These are phyloP conservation scores for Nakazawaea molendinolei DNA, from an alignment of 805 yeast species.

Conservation along the genomic window DNA sequence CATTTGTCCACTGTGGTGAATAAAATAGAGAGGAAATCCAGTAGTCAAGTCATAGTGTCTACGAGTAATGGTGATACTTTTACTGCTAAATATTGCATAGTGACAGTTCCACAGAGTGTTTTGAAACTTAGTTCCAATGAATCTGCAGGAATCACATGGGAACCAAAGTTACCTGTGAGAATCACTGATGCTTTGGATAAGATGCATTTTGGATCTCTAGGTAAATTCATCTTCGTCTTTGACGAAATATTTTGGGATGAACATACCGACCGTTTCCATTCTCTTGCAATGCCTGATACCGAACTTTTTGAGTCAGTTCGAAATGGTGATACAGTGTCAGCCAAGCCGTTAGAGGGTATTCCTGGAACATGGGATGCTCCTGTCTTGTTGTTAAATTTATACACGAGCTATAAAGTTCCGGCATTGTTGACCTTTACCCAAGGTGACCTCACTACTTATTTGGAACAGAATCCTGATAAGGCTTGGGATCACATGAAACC, in stretches of 20 bases:
- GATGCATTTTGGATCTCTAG: constrained; percentile 60
- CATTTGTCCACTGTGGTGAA: constrained; percentile 35
- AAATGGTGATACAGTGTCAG: constrained; percentile 8
- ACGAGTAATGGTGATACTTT: constrained; percentile 26
- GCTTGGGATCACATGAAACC: constrained; percentile 61
- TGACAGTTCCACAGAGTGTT: constrained; percentile 75
- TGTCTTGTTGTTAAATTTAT: constrained; percentile 51
- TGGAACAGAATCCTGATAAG: constrained; percentile 41
- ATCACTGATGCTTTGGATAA: constrained; percentile 37
- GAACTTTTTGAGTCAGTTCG: constrained; percentile 12
- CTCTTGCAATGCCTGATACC: constrained; percentile 32
- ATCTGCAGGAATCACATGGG: constrained; percentile 45
- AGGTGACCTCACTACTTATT: constrained; percentile 60
- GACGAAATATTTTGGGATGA: constrained; percentile 53
- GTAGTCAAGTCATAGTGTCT: constrained; percentile 23
- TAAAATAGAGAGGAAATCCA: constrained; percentile 26
- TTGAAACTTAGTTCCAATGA: constrained; percentile 34
- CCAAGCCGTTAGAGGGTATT: constrained; percentile 1
- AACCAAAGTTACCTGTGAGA: constrained; percentile 44
- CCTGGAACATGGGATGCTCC: constrained; percentile 56
- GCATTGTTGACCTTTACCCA: constrained; percentile 63
- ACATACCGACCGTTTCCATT: constrained; percentile 42
- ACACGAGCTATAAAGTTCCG: constrained; percentile 41
- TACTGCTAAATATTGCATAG: constrained; percentile 51
- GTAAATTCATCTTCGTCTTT: constrained; percentile 70